Base-by-base conservation (phyloP, 306 rosid genomes). In the Dalbergia oliveri region DNA sequence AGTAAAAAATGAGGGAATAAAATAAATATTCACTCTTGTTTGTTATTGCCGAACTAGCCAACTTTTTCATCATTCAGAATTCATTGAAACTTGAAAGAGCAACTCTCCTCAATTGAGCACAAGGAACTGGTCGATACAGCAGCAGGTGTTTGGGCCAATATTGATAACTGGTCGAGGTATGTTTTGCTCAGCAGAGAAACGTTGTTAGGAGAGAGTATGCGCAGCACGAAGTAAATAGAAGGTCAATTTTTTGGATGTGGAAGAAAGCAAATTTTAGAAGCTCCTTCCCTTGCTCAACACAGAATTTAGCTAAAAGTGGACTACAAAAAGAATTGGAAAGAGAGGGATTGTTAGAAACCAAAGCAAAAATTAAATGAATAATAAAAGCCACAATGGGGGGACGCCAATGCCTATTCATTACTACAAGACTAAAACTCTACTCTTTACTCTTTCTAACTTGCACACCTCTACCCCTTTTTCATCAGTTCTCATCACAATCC, bases 281-380 rank as follows among this genome's bases (percentile, higher is more conserved):
- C 14, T 76, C 33, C 83, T 86, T 86, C 19, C 79, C 86, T 80
- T 81, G 83, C 90, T 86, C 82, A 73, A 85, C 81, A 84, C 86
- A 89, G 73, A 85, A 83, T 35, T 84, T 84, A 69, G 84, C 90
- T 87, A 89, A 88, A 91, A 89, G 78, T 84, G 76, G 86, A 89
- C 91, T 93, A 90, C 97, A 91, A 91, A 93, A 91, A 91, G 93
- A 91, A 91, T 90, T 85, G 88, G 84, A 74, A 79, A 41, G 69
- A 79, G 75, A 83, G 72, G 86, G 81, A 76, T 44, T 33, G 57
- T 77, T 35, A 6, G 64, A 74, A 49, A 66, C 57, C 77, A 18
- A 19, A 69, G 53, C n/a, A 37, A 21, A 45, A 76, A 69, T 26
- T 71, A 82, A 85, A 88, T 69, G 79, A 90, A 88, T 59, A 69